A percentile compares a stretch with the other conserved stretches of the same genome.
Evolutionary conservation across 2,329 filamentous ascomycete species (phyloP).

Genomic region (Periconia digitata): DNA sequence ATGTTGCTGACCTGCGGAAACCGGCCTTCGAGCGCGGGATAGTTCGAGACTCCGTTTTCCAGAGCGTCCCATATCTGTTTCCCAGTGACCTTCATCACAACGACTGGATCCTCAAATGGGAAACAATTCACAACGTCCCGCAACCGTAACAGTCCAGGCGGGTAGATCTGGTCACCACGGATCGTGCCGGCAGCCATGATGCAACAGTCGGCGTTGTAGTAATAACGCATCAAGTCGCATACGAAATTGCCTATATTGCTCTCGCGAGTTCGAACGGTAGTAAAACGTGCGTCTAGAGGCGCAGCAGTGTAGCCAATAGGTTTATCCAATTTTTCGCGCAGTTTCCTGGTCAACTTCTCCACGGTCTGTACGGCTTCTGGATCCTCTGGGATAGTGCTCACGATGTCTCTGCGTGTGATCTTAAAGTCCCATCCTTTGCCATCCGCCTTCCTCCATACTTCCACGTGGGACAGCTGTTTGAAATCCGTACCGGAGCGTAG

Average conservation of each 20-base stretch:
- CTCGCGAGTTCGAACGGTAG: conserved; percentile 74
- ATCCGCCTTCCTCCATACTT: conserved; percentile 63
- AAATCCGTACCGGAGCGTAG: conserved; percentile 90
- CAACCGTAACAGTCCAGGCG: conserved; percentile 73
- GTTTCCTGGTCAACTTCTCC: conserved; percentile 67
- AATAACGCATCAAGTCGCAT: conserved; percentile 84
- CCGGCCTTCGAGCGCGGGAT: conserved; percentile 79
- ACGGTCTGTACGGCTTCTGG: conserved; percentile 63
- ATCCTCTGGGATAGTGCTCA: conserved; percentile 68
- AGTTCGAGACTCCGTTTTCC: conserved; percentile 78
- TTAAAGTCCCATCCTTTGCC: conserved; percentile 72
- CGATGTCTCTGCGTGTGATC: conserved; percentile 73
- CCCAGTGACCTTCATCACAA: conserved; percentile 73
- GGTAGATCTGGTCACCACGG: conserved; percentile 84
- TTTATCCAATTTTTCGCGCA: conserved; percentile 77
- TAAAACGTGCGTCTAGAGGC: conserved; percentile 83
- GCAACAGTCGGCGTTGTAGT: conserved; percentile 78
- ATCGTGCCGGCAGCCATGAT: conserved; percentile 87
- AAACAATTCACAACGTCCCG: conserved; percentile 89
- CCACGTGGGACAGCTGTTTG: conserved; percentile 87
- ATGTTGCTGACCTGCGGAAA: conserved; percentile 90
- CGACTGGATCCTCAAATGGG: conserved; percentile 87
- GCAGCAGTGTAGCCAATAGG: conserved; percentile 77
- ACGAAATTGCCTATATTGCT: conserved; percentile 90
- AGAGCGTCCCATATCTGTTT: conserved; percentile 75